Base-by-base conservation (phyloP, 805 yeast species). In the Metschnikowia peoriensis region DNA sequence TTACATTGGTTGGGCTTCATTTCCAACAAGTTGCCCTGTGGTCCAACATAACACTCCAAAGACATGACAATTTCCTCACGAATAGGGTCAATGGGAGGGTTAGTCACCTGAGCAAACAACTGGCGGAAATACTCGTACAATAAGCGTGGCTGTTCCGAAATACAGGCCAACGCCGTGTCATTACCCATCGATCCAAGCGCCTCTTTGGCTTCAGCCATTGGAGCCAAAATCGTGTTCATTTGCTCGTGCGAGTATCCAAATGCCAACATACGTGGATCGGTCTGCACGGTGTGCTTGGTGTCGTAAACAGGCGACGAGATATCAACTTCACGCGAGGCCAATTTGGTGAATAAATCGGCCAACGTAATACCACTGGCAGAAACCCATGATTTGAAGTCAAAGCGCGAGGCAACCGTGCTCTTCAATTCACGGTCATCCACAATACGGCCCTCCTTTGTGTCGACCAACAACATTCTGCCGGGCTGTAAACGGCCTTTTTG, bases 111-210 rank as follows among this genome's bases (percentile, higher is more conserved):
- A 17, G 99, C 99, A 75, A 93, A 93, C 66, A 93, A 80, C 71
- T 93, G 96, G 65, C 96, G 85, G 79, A 93, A 94, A 75, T 93
- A 93, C 66, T 94, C 99, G 70, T 88, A 93, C 57, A 90, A 76
- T 57, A 94, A 74, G 61, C 86, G 86, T 41, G 99, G 98, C 72
- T 91, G 96, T 67, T 89, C 93, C 38, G 96, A 86, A 61, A 93
- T 75, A 73, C 99, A 94, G 0, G 98, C 98, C 59, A 93, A 78
- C 11, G 98, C 96, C 47, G 94, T 84, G 67, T 93, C 99, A 67
- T 93, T 93, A 78, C 99, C 99, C 99, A 93, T 93, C 16, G 97
- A 92, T 15, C 99, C 98, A 49, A 93, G 79, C 11, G 97, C 91
- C 74, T 93, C 99, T 67, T 92, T 93, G 55, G 93, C 97, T 60